Evolutionary conservation across 2,329 filamentous ascomycete species (phyloP).

Genomic region (Clarireedia homoeocarpa): DNA sequence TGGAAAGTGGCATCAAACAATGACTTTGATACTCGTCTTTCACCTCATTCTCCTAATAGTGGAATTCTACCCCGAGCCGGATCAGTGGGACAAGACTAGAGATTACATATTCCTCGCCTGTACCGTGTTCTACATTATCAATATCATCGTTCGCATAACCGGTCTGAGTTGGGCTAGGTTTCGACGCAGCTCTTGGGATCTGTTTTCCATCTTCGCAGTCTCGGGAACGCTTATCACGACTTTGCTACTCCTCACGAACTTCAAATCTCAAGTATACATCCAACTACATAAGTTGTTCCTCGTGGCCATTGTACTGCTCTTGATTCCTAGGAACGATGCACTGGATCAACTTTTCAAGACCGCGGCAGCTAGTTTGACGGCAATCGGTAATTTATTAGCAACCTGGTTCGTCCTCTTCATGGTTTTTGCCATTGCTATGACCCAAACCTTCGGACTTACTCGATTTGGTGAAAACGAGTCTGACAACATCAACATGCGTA

Average conservation of each 20-base stretch:
- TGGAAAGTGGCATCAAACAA: slow-evolving; percentile 79
- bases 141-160: slow-evolving; percentile 75
- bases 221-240: slow-evolving; percentile 75
- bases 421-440: slow-evolving; percentile 92
- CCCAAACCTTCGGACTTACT: slow-evolving; percentile 91
- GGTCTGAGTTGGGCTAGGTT: slow-evolving; percentile 91
- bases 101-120: slow-evolving; percentile 74
- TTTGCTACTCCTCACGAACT: slow-evolving; percentile 61
- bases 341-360: slow-evolving; percentile 98
- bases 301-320: slow-evolving; percentile 77
- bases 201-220: slow-evolving; percentile 78
- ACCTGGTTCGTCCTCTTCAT: slow-evolving; percentile 98
- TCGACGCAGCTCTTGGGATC: slow-evolving; percentile 86
- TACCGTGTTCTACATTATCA: slow-evolving; percentile 73
- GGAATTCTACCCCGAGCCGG: slow-evolving; percentile 74
- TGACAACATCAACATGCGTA: slow-evolving; percentile 84
- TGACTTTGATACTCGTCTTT: slow-evolving; percentile 71
- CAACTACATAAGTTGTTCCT: slow-evolving; percentile 92
- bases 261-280: slow-evolving; percentile 52
- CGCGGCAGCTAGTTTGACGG: slow-evolving; percentile 82
- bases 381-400: slow-evolving; percentile 84
- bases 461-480: slow-evolving; percentile 68
- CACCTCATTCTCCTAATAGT: slow-evolving; percentile 78
- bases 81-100: slow-evolving; percentile 61
- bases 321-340: slow-evolving; percentile 94